Evolutionary conservation across 441 rosid species (phyloP).

Genomic region (Brassica hybrid): DNA sequence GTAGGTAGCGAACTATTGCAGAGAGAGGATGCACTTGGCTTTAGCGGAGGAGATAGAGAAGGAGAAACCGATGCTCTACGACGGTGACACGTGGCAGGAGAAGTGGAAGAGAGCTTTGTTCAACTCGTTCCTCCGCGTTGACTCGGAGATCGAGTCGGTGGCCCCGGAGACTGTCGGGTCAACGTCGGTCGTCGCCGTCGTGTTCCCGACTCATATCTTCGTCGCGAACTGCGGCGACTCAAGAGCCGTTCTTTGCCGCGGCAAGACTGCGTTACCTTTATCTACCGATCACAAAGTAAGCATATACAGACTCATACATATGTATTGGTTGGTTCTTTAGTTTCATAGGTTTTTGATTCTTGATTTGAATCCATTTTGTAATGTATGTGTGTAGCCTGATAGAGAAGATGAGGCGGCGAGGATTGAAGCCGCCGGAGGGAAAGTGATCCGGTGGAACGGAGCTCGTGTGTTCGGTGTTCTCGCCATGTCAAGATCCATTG

Average conservation of each 20-base stretch:
- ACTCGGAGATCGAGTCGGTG: slow-evolving; percentile 53
- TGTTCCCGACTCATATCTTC: slow-evolving; percentile 55
- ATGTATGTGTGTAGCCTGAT: slow-evolving; percentile 57
- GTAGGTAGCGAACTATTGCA: slow-evolving; percentile 71
- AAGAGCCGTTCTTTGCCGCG: slow-evolving; percentile 68
- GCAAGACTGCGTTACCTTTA: slow-evolving; percentile 58
- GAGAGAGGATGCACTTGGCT: slow-evolving; percentile 56
- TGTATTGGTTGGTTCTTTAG: not conserved
- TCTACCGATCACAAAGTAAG: slow-evolving; percentile 69
- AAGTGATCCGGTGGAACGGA: slow-evolving; percentile 68
- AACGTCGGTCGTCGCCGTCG: slow-evolving; percentile 64
- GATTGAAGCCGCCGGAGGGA: slow-evolving; percentile 75
- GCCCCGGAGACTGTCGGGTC: slow-evolving; percentile 75
- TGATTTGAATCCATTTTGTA: not conserved
- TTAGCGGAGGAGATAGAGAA: slow-evolving; percentile 56
- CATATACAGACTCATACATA: slow-evolving; percentile 16
- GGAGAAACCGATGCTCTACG: slow-evolving; percentile 41
- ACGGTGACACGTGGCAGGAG: slow-evolving; percentile 52
- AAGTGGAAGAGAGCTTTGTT: slow-evolving; percentile 60
- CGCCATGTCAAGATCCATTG: slow-evolving; percentile 76
- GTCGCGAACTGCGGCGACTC: slow-evolving; percentile 77
- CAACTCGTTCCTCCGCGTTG: slow-evolving; percentile 59
- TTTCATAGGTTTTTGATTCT: not conserved
- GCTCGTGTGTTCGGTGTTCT: slow-evolving; percentile 74
- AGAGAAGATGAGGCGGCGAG: slow-evolving; percentile 71